Percentiles rank a stretch among this genome's conserved stretches.
phyloP scores from a whole-genome alignment of 208 protist genomes.

The Trypanosoma theileri region DNA sequence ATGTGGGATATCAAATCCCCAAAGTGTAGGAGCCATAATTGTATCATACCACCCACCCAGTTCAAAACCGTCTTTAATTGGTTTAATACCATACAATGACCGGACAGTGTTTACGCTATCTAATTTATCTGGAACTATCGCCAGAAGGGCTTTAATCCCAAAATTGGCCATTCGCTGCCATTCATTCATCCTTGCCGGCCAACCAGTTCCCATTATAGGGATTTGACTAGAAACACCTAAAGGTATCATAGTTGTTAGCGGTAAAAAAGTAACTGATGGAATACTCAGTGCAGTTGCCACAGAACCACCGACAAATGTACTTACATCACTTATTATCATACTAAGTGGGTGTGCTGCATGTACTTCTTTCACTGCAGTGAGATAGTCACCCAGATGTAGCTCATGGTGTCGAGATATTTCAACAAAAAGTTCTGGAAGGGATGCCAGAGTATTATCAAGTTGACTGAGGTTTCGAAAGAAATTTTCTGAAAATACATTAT shows the following conservation, averaged over 20 bases:
- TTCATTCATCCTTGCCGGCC: conserved; percentile 35
- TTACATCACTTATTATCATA: conserved; percentile 48
- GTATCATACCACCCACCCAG: conserved; percentile 44
- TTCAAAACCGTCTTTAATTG: conserved; percentile 33
- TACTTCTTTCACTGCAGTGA: conserved; percentile 20
- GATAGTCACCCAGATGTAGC: conserved; percentile 34
- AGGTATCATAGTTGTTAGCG: conserved; percentile 39
- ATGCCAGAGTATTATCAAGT: conserved; percentile 2
- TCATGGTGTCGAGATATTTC: conserved; percentile 39
- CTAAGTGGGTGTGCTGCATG: conserved; percentile 38
- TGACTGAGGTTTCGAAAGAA: conserved; percentile 22
- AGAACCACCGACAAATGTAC: conserved; percentile 37
- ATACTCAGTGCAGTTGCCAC: conserved; percentile 33
- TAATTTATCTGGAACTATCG: conserved; percentile 12
- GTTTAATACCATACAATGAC: conserved; percentile 22
- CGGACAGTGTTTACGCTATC: conserved; percentile 31
- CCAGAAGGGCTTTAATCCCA: conserved; percentile 25
- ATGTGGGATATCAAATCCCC: conserved; percentile 53
- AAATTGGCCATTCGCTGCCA: conserved; percentile 30
- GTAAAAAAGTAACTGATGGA: conserved; percentile 40
- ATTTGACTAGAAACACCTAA: conserved; percentile 39
- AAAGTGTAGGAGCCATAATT: conserved; percentile 38
- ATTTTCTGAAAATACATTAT: conserved; percentile 23
- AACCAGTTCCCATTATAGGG: conserved; percentile 39
- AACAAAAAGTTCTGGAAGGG: conserved; percentile 31